These are phyloP conservation scores for Uncinocarpus reesii DNA, from an alignment of 2,329 filamentous ascomycete species.

Conservation along the genomic window DNA sequence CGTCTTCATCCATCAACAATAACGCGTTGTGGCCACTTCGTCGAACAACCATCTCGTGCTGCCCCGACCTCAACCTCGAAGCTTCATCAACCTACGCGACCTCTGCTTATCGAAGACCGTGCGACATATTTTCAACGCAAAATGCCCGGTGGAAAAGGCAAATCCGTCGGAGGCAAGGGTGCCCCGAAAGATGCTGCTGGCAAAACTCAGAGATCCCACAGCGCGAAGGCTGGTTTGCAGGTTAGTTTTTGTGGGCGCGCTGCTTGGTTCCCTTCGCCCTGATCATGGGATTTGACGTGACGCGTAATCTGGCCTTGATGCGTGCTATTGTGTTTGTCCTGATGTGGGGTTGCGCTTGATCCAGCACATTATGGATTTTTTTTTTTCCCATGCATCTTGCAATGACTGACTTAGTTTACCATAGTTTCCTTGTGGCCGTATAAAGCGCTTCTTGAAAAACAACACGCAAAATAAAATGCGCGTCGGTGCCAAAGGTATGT, in stretches of 20 bases:
- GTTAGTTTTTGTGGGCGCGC: conserved; percentile 47
- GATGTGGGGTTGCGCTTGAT: conserved; percentile 9
- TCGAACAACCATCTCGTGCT: conserved; percentile 13
- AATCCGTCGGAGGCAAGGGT: conserved; percentile 81
- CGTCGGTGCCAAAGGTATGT: conserved; percentile 74
- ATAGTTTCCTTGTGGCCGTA: conserved; percentile 97
- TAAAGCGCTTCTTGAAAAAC: conserved; percentile 99
- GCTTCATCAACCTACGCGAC: conserved; percentile 21
- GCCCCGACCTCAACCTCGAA: conserved; percentile 23
- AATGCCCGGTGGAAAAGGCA: conserved; percentile 88
- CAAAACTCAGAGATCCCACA: conserved; percentile 90
- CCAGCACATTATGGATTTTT: not conserved
- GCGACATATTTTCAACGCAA: conserved; percentile 24
- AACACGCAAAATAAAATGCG: conserved; percentile 99
- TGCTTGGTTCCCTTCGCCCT: not conserved
- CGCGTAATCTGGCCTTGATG: conserved; percentile 2
- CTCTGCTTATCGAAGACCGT: conserved; percentile 18
- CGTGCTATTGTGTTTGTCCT: conserved; percentile 4
- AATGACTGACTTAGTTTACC: conserved; percentile 24
- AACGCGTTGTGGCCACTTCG: conserved; percentile 24
- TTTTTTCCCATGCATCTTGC: conserved; percentile 1
- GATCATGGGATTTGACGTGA: conserved; percentile 1
- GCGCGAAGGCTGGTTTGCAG: conserved; percentile 88
- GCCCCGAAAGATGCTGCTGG: conserved; percentile 71
- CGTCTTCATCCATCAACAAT: conserved; percentile 33